Evolutionary conservation across 1,284 basidiomycete species (phyloP), one percentile per base, ranked within the genome.

Genomic region (Pseudomicrostroma phylloplanum): DNA sequence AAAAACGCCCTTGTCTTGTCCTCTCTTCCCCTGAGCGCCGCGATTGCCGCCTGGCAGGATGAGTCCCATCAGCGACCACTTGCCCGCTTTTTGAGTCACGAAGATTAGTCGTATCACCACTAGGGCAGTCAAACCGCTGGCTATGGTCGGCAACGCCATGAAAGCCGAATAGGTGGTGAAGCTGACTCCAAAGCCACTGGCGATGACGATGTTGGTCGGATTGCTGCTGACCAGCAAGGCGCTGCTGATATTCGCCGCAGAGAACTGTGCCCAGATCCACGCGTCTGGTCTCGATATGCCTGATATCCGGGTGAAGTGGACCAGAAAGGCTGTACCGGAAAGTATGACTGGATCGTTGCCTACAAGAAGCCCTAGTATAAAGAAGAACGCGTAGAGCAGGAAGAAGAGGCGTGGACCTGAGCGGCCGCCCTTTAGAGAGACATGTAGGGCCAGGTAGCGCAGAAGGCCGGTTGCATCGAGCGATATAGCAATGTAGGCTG

Each of bases 401-500:
- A 88, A 78, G 77, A 88, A 96, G 0, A 96, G 83, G 15, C 70
- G 66, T 6, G 64, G 56, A 21, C 71, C 71, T 36, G 65, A 62
- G 6, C 63, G 53, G 21, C 71, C 70, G 0, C 68, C 70, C 55
- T 71, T 71, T 56, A 67, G 59, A 55, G 66, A 88, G 65, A 96
- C 91, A 83, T 86, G 88, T 79, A 91, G 91, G 0, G 93, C 92
- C 1, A 92, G 86, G 55, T 88, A 89, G 54, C 89, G 86, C 4
- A 97, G 83, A 12, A 94, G 82, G 1, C 94, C 93, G 0, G 91
- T 92, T 8, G 88, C 85, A 74, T 98, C 93, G 43, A 97, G 84
- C 0, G 91, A 91, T 57, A 96, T 89, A 2, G 93, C 88, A 81
- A 97, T 89, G 81, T 97, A 98, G 0, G 92, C 92, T 48, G 12